Percentiles rank a stretch among this genome's conserved stretches.
phyloP scores from a whole-genome alignment of 75 land plant species.

The Selaginella tamariscina region DNA sequence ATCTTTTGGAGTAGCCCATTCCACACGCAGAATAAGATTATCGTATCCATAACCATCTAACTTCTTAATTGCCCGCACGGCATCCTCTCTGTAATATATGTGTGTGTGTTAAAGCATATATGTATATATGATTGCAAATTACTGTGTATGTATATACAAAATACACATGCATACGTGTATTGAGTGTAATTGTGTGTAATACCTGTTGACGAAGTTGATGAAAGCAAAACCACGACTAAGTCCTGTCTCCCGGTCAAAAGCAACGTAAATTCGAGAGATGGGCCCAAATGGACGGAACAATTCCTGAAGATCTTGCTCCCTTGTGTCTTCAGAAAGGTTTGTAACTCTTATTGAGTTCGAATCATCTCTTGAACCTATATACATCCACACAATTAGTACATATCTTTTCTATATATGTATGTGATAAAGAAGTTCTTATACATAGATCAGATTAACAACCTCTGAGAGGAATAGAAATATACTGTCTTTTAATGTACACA shows the following conservation, averaged over 20 bases:
- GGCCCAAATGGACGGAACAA: conserved; percentile 56
- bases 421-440: no score
- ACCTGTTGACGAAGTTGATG: conserved; percentile 64
- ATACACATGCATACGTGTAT: no score
- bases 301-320: conserved; percentile 67
- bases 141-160: no score
- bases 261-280: conserved; percentile 62
- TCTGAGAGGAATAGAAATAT: no score
- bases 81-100: conserved; percentile 40
- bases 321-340: conserved; percentile 67
- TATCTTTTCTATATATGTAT: no score
- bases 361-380: conserved; percentile 61
- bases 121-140: not conserved
- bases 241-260: conserved; percentile 59
- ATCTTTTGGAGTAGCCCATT: conserved; percentile 54
- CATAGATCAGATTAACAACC: no score
- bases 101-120: not conserved
- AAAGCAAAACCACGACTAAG: conserved; percentile 71
- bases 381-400: no score
- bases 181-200: not conserved
- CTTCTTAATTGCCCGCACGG: conserved; percentile 62
- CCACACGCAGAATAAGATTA: conserved; percentile 69
- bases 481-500: no score
- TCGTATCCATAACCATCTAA: conserved; percentile 79
- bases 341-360: conserved; percentile 61